These are phyloP conservation scores for Olyra latifolia DNA, from an alignment of 176 grass and related monocot species.

Conservation along the genomic window DNA sequence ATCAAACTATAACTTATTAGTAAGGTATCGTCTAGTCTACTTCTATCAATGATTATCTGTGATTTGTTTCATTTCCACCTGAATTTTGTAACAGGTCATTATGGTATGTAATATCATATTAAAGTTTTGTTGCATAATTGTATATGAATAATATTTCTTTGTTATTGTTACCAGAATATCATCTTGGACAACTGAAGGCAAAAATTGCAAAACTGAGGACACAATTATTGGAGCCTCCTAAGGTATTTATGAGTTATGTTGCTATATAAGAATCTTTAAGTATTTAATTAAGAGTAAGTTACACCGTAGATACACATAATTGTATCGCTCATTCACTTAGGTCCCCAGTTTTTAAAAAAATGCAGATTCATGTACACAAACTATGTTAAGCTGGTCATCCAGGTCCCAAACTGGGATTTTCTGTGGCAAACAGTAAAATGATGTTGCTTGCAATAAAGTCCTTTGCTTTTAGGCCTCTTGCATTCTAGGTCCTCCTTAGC, in stretches of 20 bases:
- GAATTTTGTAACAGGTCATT: neutral
- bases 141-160: conserved; percentile 27
- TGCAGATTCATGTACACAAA: too few relatives aligned
- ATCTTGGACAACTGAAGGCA: conserved; percentile 97
- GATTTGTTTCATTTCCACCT: neutral
- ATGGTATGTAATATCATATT: neutral
- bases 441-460: too few relatives aligned
- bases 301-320: too few relatives aligned
- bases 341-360: too few relatives aligned
- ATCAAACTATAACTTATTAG: neutral
- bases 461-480: too few relatives aligned
- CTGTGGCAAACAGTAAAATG: too few relatives aligned
- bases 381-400: too few relatives aligned
- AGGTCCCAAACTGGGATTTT: too few relatives aligned
- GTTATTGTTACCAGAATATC: conserved; percentile 63
- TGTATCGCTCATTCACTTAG: too few relatives aligned
- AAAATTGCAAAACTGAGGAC: conserved; percentile 98
- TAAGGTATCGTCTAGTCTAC: neutral
- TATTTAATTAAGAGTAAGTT: too few relatives aligned
- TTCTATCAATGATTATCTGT: neutral
- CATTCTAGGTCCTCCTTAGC: too few relatives aligned
- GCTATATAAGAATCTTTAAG: neutral
- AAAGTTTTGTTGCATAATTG: neutral
- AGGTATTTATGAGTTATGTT: conserved; percentile 50
- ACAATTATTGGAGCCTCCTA: conserved; percentile 95